Base-by-base conservation (phyloP, 2,329 filamentous ascomycete species). In the Septoria petroselini region DNA sequence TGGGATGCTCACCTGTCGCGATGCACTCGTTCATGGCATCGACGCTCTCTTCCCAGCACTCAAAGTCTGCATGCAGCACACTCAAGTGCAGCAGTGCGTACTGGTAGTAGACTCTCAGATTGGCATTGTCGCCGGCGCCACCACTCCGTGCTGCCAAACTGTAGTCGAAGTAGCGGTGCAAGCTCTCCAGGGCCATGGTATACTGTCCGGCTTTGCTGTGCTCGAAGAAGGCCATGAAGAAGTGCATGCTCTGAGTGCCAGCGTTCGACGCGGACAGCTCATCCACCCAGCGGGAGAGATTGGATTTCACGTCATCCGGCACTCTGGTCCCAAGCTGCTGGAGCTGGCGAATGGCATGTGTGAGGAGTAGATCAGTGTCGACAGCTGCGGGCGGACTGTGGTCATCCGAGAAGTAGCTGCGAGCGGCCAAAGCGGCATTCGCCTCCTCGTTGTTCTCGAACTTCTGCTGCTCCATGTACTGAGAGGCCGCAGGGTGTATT, bases 101-200 rank as follows among this genome's bases (percentile, higher is more conserved):
- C 65, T 97, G 93, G 64, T 98, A 97, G 62, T 91, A 91, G 4
- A 86, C 51, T 33, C 49, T 50, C 54, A 62, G 57, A 21, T 54
- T 60, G 12, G 47, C 49, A 41, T 34, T 27, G 41, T 58, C 47
- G 31, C 45, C 42, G 17, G 43, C 34, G 21, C 43, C 42, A 15
- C 31, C 31, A 25, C 42, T 50, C 23, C 60, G 57, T 9, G 55
- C 57, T 12, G 64, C 62, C 21, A 70, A 61, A 1, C 91, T 93
- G 69, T 95, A 96, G 68, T 98, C 93, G 62, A 96, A 98, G 68
- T 96, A 98, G 43, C 89, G 84, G 68, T 97, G 91, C 15, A 98
- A 76, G 58, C 85, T 85, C 63, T 98, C 91, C 65, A 96, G 93
- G 0, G 93, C 86, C 1, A 87, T 88, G 9, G 87, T 83, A 63